Evolutionary conservation across 73 alveolate genomes (phyloP).

Genomic region (Blepharisma japonicum): DNA sequence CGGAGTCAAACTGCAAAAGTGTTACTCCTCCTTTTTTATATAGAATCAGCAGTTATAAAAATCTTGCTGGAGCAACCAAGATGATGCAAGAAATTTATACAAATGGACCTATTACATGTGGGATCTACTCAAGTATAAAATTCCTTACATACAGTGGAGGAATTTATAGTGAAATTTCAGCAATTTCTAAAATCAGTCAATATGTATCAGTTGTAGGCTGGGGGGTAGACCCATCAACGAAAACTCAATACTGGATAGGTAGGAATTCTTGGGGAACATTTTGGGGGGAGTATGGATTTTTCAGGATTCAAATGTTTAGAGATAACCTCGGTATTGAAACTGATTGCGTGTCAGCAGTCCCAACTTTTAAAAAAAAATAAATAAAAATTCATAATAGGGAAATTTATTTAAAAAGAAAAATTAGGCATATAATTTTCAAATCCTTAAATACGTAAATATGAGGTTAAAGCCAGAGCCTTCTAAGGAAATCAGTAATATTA

Average conservation of each 20-base stretch:
- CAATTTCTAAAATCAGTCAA: constrained; percentile 35
- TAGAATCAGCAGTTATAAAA: constrained; percentile 48
- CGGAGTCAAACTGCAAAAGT: constrained; percentile 29
- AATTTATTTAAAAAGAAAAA: too few relatives aligned
- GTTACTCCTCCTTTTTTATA: not conserved
- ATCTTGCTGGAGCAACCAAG: constrained; percentile 56
- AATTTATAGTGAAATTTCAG: constrained; percentile 54
- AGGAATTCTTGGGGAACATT: constrained; percentile 90
- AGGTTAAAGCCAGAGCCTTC: too few relatives aligned
- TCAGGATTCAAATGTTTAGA: constrained; percentile 76
- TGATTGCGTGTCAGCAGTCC: constrained; percentile 69
- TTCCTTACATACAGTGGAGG: constrained; percentile 79
- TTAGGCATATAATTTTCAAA: too few relatives aligned
- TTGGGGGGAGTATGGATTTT: constrained; percentile 95
- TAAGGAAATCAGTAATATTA: too few relatives aligned
- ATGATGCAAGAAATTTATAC: constrained; percentile 75
- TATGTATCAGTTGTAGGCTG: constrained; percentile 80
- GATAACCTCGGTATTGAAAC: constrained; percentile 59
- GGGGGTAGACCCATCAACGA: constrained; percentile 69
- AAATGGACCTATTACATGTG: constrained; percentile 76
- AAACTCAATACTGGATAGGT: constrained; percentile 74
- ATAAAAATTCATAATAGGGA: constrained; percentile 49
- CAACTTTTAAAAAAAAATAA: constrained; percentile 27
- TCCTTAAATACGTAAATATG: too few relatives aligned
- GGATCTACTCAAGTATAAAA: constrained; percentile 48